phyloP scores from a whole-genome alignment of 768 basidiomycete genomes.

The Calocybe gangraenosa region DNA sequence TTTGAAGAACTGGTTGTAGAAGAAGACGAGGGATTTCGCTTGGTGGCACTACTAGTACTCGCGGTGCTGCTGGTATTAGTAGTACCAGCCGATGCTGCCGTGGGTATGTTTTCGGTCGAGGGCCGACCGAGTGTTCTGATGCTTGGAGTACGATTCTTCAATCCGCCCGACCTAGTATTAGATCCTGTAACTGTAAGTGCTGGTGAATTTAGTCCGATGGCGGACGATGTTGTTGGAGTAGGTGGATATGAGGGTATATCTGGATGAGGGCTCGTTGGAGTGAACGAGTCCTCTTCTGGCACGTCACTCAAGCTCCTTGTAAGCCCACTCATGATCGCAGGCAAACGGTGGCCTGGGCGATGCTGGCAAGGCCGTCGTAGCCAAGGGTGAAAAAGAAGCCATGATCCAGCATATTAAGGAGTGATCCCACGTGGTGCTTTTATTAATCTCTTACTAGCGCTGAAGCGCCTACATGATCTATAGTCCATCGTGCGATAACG shows the following conservation, averaged over 20 bases:
- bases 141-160: slow-evolving; percentile 25
- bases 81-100: not conserved
- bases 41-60: slow-evolving; percentile 8
- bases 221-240: slow-evolving; percentile 10
- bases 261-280: slow-evolving; percentile 15
- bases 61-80: not conserved
- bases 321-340: slow-evolving; percentile 22
- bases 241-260: slow-evolving; percentile 9
- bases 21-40: slow-evolving; percentile 17
- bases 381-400: too few species aligned
- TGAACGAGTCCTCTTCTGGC: slow-evolving; percentile 25
- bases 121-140: slow-evolving; percentile 29
- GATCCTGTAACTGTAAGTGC: slow-evolving; percentile 11
- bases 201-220: slow-evolving; percentile 6
- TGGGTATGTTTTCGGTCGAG: slow-evolving; percentile 13
- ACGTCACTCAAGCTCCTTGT: slow-evolving; percentile 28
- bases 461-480: too few species aligned
- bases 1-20: slow-evolving; percentile 19
- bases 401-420: too few species aligned
- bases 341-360: too few species aligned
- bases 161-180: slow-evolving; percentile 7
- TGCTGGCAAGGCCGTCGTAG: too few species aligned
- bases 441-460: too few species aligned
- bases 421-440: too few species aligned
- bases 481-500: too few species aligned